These are phyloP conservation scores for Selenicereus undatus DNA, from an alignment of 148 eudicot genomes.

Conservation along the genomic window DNA sequence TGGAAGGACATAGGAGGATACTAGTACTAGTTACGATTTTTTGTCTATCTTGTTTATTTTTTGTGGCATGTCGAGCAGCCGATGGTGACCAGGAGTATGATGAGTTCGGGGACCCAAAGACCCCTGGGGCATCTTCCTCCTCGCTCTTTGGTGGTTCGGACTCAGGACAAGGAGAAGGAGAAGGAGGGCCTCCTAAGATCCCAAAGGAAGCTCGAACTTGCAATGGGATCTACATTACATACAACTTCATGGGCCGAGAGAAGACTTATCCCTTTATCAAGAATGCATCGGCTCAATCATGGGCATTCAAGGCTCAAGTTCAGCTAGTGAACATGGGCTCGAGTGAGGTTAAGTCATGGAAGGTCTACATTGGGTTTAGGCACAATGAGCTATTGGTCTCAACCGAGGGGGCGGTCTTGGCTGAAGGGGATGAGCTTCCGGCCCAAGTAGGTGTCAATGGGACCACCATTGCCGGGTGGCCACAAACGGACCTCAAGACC, in stretches of 20 bases:
- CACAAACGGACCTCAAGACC: constrained; percentile 53
- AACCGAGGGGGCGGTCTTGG: constrained; percentile 32
- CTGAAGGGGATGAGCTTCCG: constrained; percentile 42
- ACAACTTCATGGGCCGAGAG: constrained; percentile 34
- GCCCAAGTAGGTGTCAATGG: constrained; percentile 45
- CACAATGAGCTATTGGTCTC: constrained; percentile 47
- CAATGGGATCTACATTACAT: constrained; percentile 48
- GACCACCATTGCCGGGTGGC: constrained; percentile 42
- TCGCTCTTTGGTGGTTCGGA: constrained; percentile 1
- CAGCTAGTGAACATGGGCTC: constrained; percentile 44
- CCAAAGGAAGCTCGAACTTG: constrained; percentile 34
- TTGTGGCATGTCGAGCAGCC: constrained; percentile 24
- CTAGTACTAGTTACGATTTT: background rate
- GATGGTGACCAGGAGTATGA: constrained; percentile 14
- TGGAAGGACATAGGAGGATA: constrained; percentile 27
- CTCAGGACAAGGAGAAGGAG: constrained; percentile 10
- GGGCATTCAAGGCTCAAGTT: constrained; percentile 44
- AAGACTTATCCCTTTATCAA: constrained; percentile 43
- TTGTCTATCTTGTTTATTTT: constrained; percentile 12
- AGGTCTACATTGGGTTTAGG: constrained; percentile 47
- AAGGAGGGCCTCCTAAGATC: constrained; percentile 25
- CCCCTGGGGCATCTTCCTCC: constrained; percentile 6
- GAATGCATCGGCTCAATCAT: constrained; percentile 45
- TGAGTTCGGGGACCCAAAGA: constrained; percentile 39
- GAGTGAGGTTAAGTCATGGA: constrained; percentile 51